phyloP scores from a whole-genome alignment of 306 rosid genomes.

The Benincasa hispida region DNA sequence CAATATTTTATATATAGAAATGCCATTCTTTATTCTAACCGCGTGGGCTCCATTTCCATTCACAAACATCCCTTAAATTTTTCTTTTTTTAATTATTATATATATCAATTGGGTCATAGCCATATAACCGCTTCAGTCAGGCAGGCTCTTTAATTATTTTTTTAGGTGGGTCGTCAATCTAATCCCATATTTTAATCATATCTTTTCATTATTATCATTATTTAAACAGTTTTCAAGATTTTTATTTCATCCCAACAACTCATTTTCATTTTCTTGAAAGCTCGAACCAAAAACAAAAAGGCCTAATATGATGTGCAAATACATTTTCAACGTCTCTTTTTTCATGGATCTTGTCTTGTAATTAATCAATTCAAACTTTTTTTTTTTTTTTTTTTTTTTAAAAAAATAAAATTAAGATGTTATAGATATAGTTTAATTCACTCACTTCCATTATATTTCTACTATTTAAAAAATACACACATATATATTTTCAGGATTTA shows the following conservation, averaged over 20 bases:
- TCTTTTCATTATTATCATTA: neutral
- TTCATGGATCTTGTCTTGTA: too few species aligned
- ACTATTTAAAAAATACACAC: too few species aligned
- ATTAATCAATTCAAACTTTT: too few species aligned
- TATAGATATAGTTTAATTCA: too few species aligned
- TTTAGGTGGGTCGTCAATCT: neutral
- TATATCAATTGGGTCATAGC: too few species aligned
- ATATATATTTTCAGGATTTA: too few species aligned
- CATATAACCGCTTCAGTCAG: neutral
- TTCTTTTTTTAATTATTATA: neutral
- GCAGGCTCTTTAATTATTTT: neutral
- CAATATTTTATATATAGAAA: neutral
- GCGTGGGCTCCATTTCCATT: conserved; percentile 1
- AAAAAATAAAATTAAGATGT: too few species aligned
- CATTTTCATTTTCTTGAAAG: neutral
- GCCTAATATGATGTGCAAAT: too few species aligned
- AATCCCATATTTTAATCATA: neutral
- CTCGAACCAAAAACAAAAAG: too few species aligned
- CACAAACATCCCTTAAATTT: neutral
- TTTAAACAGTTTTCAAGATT: neutral
- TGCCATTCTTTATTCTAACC: neutral
- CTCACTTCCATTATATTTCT: too few species aligned
- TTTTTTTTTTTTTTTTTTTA: too few species aligned
- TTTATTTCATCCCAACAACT: neutral
- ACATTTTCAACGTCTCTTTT: too few species aligned